These are phyloP conservation scores for Cercospora berteroae DNA, from an alignment of 2,329 filamentous ascomycete species.

Conservation along the genomic window DNA sequence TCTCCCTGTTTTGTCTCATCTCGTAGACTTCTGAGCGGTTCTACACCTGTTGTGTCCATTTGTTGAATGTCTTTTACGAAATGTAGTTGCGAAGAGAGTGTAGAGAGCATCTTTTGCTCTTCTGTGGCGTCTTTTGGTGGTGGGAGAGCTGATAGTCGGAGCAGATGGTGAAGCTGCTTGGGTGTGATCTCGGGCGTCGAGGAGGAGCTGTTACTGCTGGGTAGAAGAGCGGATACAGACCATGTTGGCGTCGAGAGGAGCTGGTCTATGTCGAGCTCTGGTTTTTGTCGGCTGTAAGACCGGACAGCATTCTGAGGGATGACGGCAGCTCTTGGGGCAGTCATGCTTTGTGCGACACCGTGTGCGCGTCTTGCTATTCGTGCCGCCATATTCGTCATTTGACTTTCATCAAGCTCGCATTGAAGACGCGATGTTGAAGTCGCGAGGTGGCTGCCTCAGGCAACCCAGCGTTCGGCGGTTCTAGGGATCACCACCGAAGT, in stretches of 20 bases:
- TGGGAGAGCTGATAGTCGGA: conserved; percentile 85
- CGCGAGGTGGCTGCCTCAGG: neutral
- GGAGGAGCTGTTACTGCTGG: conserved; percentile 39
- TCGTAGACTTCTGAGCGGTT: conserved; percentile 73
- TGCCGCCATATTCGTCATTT: neutral
- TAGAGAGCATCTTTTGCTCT: conserved; percentile 68
- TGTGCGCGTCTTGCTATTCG: neutral
- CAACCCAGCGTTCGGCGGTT: neutral
- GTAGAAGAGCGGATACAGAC: conserved; percentile 76
- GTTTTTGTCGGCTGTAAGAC: neutral
- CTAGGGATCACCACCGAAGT: conserved; percentile 8
- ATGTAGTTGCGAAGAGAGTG: conserved; percentile 76
- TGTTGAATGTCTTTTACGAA: conserved; percentile 86
- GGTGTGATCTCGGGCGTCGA: conserved; percentile 54
- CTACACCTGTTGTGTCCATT: conserved; percentile 70
- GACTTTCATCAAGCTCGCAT: neutral
- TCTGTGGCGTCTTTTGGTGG: conserved; percentile 61
- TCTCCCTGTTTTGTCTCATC: conserved; percentile 67
- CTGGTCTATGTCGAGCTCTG: conserved; percentile 34
- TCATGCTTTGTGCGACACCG: neutral
- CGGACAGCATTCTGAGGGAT: neutral
- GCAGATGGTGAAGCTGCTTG: conserved; percentile 73
- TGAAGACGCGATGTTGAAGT: neutral
- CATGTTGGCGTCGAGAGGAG: conserved; percentile 70
- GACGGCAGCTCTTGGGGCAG: neutral